These are phyloP conservation scores for Diospyros kaki DNA, from an alignment of 148 eudicot genomes.

Conservation along the genomic window DNA sequence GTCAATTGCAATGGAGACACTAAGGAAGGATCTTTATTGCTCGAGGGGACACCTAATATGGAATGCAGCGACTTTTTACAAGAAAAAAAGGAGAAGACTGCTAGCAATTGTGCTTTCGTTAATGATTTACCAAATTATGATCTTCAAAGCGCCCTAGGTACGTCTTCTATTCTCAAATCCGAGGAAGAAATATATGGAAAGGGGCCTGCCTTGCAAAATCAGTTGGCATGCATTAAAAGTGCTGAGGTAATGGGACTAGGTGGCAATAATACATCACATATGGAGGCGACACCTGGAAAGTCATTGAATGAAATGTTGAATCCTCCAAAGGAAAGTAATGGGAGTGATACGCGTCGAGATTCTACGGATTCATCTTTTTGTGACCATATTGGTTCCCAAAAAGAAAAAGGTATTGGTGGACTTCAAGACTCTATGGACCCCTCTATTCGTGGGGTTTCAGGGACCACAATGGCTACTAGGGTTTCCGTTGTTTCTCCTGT, in stretches of 20 bases:
- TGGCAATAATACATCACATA: constrained; percentile 23
- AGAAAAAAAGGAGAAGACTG: constrained; percentile 29
- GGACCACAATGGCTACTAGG: constrained; percentile 5
- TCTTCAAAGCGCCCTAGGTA: constrained; percentile 23
- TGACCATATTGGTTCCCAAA: constrained; percentile 15
- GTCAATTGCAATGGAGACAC: constrained; percentile 41
- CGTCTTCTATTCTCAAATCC: constrained; percentile 28
- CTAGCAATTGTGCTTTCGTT: constrained; percentile 23
- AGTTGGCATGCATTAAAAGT: constrained; percentile 23
- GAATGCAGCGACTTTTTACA: constrained; percentile 30
- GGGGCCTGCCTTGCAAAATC: constrained; percentile 31
- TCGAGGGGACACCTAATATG: constrained; percentile 27
- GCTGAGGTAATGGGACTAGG: constrained; percentile 27
- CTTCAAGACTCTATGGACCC: constrained; percentile 7
- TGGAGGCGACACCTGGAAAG: constrained; percentile 24
- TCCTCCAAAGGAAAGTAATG: constrained; percentile 27
- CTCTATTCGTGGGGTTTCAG: constrained; percentile 12
- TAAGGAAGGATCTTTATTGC: constrained; percentile 29
- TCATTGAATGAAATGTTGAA: constrained; percentile 13
- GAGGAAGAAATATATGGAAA: constrained; percentile 31
- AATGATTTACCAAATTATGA: constrained; percentile 24
- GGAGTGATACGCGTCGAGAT: constrained; percentile 22
- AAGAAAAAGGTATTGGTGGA: background rate
- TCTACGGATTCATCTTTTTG: constrained; percentile 28
- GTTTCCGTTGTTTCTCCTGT: constrained; percentile 32